Base-by-base conservation (phyloP, 805 yeast species). In the Vanderwaltozyma yarrowii region DNA sequence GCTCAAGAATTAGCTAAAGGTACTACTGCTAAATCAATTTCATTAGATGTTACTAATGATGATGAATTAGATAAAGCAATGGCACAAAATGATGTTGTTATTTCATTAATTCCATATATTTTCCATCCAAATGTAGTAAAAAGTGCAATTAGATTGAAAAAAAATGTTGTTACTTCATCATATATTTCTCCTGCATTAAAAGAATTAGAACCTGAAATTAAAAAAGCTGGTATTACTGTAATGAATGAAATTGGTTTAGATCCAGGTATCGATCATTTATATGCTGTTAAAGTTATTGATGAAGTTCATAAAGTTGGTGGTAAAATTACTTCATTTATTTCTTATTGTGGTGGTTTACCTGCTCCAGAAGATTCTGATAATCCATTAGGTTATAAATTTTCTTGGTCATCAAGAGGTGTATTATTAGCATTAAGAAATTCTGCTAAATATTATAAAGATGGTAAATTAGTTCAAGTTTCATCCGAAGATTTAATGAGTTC, bases 371-470 rank as follows among this genome's bases (percentile, higher is more conserved):
- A 80, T 65, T 89, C 97, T 23, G 95, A 87, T 69, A 92, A 92
- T 69, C 98, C 98, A 41, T 73, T 92, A 61, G 98, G 98, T 52
- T 92, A 92, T 78, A 92, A 92, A 72, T 92, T 92, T 69, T 88
- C 97, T 31, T 92, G 98, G 98, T 86, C 96, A 24, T 88, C 97
- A 27, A 80, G 98, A 67, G 98, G 98, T 67, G 97, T 92, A 30
- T 69, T 92, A 58, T 74, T 92, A 56, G 98, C 98, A 15, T 74
- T 92, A 60, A 81, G 95, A 74, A 94, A 92, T 71, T 69, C 81
- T 45, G 98, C 97, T 46, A 78, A 77, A 53, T 89, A 78, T 71
- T 89, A 80, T 76, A 68, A 80, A 66, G 80, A 86, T 58, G 96
- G 96, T 57, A 64, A 85, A 59, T 65, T 85, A 49, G 95, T 73